These are phyloP conservation scores for Backusella liffmaniae DNA, from an alignment of 192 early-diverging fungal genomes.

Conservation along the genomic window DNA sequence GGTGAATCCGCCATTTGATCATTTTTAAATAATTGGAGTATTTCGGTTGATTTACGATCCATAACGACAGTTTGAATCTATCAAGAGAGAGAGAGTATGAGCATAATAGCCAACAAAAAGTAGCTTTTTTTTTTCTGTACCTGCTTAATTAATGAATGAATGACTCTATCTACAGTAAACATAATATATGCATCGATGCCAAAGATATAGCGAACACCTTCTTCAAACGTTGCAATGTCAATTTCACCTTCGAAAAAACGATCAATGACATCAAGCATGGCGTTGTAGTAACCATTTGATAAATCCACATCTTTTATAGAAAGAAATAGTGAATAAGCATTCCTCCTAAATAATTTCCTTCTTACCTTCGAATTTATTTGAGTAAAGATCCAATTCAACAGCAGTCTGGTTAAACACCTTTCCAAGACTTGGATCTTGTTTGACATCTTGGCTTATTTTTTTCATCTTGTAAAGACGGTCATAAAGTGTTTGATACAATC, in stretches of 20 bases:
- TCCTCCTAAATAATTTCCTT: background rate
- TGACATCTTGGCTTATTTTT: background rate
- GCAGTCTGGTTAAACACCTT: background rate
- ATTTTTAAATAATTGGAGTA: slow-evolving; percentile 66
- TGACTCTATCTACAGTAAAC: slow-evolving; percentile 87
- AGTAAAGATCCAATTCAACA: background rate
- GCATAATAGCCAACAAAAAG: background rate
- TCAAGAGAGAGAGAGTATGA: background rate
- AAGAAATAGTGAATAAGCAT: background rate
- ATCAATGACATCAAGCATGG: slow-evolving; percentile 72
- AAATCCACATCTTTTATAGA: slow-evolving; percentile 42
- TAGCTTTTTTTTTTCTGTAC: slow-evolving; percentile 27
- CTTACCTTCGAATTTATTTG: slow-evolving; percentile 1
- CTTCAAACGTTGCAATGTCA: slow-evolving; percentile 80
- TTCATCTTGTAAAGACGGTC: background rate
- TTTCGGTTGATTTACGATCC: slow-evolving; percentile 63
- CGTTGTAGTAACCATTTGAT: slow-evolving; percentile 66
- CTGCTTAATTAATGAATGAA: slow-evolving; percentile 77
- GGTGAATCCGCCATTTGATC: slow-evolving; percentile 40
- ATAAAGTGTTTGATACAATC: slow-evolving; percentile 73
- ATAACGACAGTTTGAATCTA: slow-evolving; percentile 43
- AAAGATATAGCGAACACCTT: slow-evolving; percentile 81
- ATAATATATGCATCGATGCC: slow-evolving; percentile 85
- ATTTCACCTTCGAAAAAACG: slow-evolving; percentile 78
- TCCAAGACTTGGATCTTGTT: slow-evolving; percentile 9